Base-by-base conservation (phyloP, 1,284 basidiomycete genomes). In the Peniophora sp. region DNA sequence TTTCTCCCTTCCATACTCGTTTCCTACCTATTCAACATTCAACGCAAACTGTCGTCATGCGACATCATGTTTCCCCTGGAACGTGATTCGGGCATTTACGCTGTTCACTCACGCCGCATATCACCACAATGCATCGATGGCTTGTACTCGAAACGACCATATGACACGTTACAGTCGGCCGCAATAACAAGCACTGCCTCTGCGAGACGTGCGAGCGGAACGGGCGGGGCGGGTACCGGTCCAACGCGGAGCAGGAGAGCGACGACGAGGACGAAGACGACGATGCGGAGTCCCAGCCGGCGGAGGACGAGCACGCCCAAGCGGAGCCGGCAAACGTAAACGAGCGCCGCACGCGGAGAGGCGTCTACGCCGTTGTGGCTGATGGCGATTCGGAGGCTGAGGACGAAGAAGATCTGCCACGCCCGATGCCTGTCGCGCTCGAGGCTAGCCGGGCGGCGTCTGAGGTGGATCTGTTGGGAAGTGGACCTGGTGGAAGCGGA, bases 181-280 rank as follows among this genome's bases (percentile, higher is more conserved):
- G 78, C 62, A 85, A 81, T 61, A 96, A 96, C 63, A 76, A 83
- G 10, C 84, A 91, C 62, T 96, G 92, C 67, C 76, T 96, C 42
- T 96, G 92, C 63, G 85, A 88, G 65, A 93, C 88, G 1, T 96
- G 92, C 70, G 92, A 95, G 69, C 78, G 76, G 67, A 79, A 72
- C 37, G 80, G 81, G 10, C 70, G 74, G 43, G 92, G 92, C 24
- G 90, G 87, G 32, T 92, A 90, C 61, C 76, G 78, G 12, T 81
- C 76, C 49, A 76, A 75, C 53, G 68, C 72, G 42, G 66, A 64
- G 14, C 77, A 81, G 51, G 73, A 78, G 43, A 78, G 76, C 48
- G 63, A 64, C 11, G 57, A 60, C 42, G 54, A 60, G 12, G 58
- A 61, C 24, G 66, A 65, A 39, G 68, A 66, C 47, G 66, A 66